Conservation (phyloP, 2,329 filamentous ascomycete species). For the Sporothrix pallida region DNA sequence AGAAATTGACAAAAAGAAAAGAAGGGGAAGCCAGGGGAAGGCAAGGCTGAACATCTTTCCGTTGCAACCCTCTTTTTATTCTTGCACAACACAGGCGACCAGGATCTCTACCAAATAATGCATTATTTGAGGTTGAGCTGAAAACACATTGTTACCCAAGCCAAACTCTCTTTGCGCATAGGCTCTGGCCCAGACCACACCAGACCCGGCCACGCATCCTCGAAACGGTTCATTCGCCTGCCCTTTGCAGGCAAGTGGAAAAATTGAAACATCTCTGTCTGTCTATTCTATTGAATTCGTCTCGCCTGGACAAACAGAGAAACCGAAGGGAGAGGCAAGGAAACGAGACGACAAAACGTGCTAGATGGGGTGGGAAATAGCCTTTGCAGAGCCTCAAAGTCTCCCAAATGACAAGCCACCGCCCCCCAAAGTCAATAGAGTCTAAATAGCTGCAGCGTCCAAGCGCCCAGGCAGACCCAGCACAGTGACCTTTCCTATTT, state of each 20-base stretch:
- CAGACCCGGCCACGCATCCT: background rate
- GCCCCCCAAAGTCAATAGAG: conserved; percentile 10
- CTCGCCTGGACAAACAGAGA: background rate
- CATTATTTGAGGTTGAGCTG: background rate
- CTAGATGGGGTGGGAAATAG: background rate
- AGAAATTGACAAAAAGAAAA: background rate
- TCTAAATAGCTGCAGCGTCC: background rate
- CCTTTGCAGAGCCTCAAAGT: conserved; percentile 8
- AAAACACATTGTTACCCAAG: background rate
- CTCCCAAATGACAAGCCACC: background rate
- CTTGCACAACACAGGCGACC: background rate
- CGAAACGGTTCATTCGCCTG: background rate
- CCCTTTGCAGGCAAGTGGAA: background rate
- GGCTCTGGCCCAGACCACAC: background rate
- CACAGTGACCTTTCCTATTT: background rate
- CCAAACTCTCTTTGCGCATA: background rate
- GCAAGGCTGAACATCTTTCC: conserved; percentile 8
- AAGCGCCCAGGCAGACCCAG: background rate
- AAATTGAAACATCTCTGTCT: background rate
- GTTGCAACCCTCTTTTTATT: background rate
- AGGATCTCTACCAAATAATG: background rate
- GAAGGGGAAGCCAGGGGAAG: background rate
- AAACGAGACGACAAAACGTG: background rate
- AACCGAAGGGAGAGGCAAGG: too few species aligned
- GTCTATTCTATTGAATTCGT: too few species aligned